phyloP scores from a whole-genome alignment of 176 grass and related monocot species.

The Saccharum officinarum region DNA sequence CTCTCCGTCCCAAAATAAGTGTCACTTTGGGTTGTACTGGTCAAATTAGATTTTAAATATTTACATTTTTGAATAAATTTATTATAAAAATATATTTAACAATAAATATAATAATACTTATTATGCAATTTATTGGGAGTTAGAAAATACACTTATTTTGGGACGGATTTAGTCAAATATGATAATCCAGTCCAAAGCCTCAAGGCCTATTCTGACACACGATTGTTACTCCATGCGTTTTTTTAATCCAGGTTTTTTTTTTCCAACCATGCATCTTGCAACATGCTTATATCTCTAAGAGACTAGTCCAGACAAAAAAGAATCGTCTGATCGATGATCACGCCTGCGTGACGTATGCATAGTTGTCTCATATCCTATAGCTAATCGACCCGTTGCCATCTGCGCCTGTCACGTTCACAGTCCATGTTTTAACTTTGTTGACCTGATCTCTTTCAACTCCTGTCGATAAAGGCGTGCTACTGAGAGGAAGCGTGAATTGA shows the following conservation, averaged over 20 bases:
- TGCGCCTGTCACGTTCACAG: neutral
- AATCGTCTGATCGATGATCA: neutral
- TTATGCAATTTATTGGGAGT: too few species aligned
- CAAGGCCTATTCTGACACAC: neutral
- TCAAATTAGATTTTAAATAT: too few species aligned
- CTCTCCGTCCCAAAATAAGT: too few species aligned
- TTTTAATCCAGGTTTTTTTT: slow-evolving; percentile 1
- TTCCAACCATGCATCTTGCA: neutral
- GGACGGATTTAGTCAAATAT: too few species aligned
- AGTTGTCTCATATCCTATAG: slow-evolving; percentile 11
- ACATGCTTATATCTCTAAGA: neutral
- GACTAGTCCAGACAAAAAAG: neutral
- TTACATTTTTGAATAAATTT: too few species aligned
- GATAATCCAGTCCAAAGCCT: too few species aligned
- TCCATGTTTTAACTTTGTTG: slow-evolving; percentile 27
- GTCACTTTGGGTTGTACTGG: too few species aligned
- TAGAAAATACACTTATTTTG: too few species aligned
- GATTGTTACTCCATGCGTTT: neutral
- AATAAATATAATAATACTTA: too few species aligned
- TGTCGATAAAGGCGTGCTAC: neutral
- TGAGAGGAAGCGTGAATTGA: too few species aligned
- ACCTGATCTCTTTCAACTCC: slow-evolving; percentile 15
- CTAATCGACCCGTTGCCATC: slow-evolving; percentile 1
- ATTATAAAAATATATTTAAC: too few species aligned
- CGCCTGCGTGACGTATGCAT: slow-evolving; percentile 1